Base-by-base conservation (phyloP, 345 rosid species). In the Geranium rotundifolium region DNA sequence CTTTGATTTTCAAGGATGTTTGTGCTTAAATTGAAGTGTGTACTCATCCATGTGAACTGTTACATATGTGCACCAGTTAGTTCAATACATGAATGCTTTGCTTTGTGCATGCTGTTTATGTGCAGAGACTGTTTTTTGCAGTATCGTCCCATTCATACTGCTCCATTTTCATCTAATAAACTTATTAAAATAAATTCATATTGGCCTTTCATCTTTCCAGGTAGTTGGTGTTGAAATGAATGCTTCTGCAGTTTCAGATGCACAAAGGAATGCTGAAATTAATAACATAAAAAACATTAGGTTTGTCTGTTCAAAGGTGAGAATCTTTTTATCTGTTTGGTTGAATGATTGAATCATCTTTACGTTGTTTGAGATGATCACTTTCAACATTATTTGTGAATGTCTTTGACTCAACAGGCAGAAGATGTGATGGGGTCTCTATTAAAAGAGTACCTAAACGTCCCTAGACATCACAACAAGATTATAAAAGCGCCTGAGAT, bases 221-320 rank as follows among this genome's bases (percentile, higher is more conserved):
- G 96, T 90, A 61, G 76, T 93, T 31, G 99, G 99, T 67, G 82
- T 90, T 75, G 99, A 93, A 81, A 86, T 90, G 96, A 93, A 93
- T 73, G 90, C 92, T 60, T 93, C 99, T 55, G 97, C 99, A 17
- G 96, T 93, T 64, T 80, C 78, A 67, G 97, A 93, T 83, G 99
- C 99, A 18, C 78, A 81, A 58, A 66, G 79, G 56, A 93, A 93
- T 72, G 99, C 99, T 57, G 86, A 84, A 79, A 81, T 86, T 64
- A 93, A 93, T 74, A 89, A 86, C 80, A 82, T 93, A 69, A 85
- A 75, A 62, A 90, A 93, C 79, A 83, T 90, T 83, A 86, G 77
- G 76, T 93, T 90, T 79, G 77, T 88, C 60, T 82, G 96, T 71
- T 79, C 85, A 70, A 93, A 93, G 97, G 99, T 88, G 61, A 64